Conservation (phyloP, 352 stramenopile genomes). For the Globisporangium sylvaticum region DNA sequence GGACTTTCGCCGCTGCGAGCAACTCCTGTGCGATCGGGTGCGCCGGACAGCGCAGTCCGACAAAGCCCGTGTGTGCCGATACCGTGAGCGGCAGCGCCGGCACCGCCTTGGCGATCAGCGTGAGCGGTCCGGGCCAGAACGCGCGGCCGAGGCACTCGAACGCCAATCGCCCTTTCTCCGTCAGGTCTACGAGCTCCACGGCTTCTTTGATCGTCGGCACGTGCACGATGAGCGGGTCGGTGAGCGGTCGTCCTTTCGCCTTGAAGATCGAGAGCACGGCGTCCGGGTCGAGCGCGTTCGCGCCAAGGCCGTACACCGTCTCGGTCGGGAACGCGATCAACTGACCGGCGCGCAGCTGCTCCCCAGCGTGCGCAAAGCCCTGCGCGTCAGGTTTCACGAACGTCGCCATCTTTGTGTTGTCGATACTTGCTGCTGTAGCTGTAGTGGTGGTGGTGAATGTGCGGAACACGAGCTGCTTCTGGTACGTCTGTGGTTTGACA, state of each 20-base stretch:
- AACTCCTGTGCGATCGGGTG: slow-evolving; percentile 91
- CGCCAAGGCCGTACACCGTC: slow-evolving; percentile 98
- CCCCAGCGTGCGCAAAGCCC: slow-evolving; percentile 47
- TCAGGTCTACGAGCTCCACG: slow-evolving; percentile 86
- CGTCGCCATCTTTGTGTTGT: slow-evolving; percentile 3
- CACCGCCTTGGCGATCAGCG: slow-evolving; percentile 93
- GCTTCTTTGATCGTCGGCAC: slow-evolving; percentile 87
- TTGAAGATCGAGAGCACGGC: slow-evolving; percentile 96
- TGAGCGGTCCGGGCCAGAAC: slow-evolving; percentile 98
- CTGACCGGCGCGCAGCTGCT: slow-evolving; percentile 67
- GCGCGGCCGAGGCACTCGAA: slow-evolving; percentile 83
- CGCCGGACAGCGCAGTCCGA: slow-evolving; percentile 93
- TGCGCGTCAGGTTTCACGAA: slow-evolving; percentile 41
- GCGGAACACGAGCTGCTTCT: neutral
- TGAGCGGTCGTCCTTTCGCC: slow-evolving; percentile 93
- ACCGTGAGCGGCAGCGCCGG: slow-evolving; percentile 75
- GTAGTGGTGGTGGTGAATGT: neutral
- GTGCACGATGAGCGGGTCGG: slow-evolving; percentile 98
- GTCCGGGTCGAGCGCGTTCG: slow-evolving; percentile 92
- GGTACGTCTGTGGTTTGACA: neutral
- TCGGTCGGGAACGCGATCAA: slow-evolving; percentile 97
- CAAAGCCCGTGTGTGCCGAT: slow-evolving; percentile 95
- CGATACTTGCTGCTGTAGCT: neutral
- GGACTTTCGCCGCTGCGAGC: slow-evolving; percentile 86
- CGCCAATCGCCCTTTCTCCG: slow-evolving; percentile 41